Evolutionary conservation across 495 filamentous ascomycete species (phyloP), one percentile per base, ranked within the genome.

Genomic region (Apiosordaria backusii): DNA sequence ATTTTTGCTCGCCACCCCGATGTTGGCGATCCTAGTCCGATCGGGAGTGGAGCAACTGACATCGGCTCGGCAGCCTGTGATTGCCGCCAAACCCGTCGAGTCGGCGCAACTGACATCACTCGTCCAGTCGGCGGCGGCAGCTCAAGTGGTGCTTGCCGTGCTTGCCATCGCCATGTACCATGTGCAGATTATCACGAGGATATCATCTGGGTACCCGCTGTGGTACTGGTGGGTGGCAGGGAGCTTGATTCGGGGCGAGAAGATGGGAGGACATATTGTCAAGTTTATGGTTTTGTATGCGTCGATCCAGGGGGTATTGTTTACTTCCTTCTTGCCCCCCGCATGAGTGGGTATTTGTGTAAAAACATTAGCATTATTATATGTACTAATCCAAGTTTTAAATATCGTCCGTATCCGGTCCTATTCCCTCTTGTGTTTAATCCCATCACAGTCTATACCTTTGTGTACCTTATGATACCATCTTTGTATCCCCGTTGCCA

Each of bases 321-420:
- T 90, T 80, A 86, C 91, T n/a, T 90, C 87, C n/a, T 98, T 98
- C 73, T 84, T 98, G 45, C 94, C 94, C 16, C 94, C 94, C n/a
- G 94, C 94, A 50, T 92, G 60, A 61, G 21, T 15, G 4, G 3
- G 26, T 40, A n/a, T n/a, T 9, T 16, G 50, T 1, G 7, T 29
- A 13, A 16, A 60, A 7, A 50, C 57, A 68, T 25, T 54, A 57
- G 23, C n/a, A 54, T 24, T 63, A 23, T 24, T 9, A 57, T 29
- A 45, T 45, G 35, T 50, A 61, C 53, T 27, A 26, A 64, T 53
- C 62, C 57, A 61, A 9, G 40, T 18, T 19, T 2, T 35, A 27
- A 45, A 50, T 27, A 22, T 10, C 10, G 24, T 60, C 26, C 25
- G 19, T 61, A 21, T 61, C 26, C 24, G 50, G 25, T 13, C 50